Base-by-base conservation (phyloP, 495 filamentous ascomycete species). In the Aspergillus conjunctus region DNA sequence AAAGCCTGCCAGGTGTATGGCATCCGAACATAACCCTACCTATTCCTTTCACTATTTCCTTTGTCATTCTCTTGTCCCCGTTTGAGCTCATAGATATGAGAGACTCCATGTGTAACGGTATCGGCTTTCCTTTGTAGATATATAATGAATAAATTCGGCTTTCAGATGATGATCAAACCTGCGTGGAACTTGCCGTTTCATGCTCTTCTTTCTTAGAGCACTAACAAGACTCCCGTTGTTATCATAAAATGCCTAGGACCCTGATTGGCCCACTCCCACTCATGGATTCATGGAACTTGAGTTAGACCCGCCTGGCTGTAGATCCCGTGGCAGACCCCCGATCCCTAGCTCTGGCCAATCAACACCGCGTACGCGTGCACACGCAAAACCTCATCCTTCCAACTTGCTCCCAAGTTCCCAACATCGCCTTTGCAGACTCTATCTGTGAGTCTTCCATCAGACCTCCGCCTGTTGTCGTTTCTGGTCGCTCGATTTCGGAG, bases 381-480 rank as follows among this genome's bases (percentile, higher is more conserved):
- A 66, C 48, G 57, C 39, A 48, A 34, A 57, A 46, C 57, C 26
- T 61, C 64, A 59, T 54, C 33, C 61, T 59, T 63, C 58, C 58
- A 43, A 63, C 60, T 64, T 62, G 65, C 41, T 59, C 58, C 51
- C 52, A 43, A 44, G 44, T 48, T 48, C 50, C 30, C 50, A 54
- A 34, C 34, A 37, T 49, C 51, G 51, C 30, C 58, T 48, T 39
- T 44, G 9, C 41, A n/a, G 20, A 21, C 51, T n/a, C n/a, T 52
- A 37, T 53, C 43, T 50, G 31, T 30, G 22, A 33, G 33, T 20
- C 62, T 53, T 63, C 56, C 51, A 39, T 59, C 48, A 44, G 17
- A 31, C 43, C 54, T 34, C 48, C 34, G 58, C 56, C 56, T 54
- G 50, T 34, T 68, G 37, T 60, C 39, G 59, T 33, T 48, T 39